Percentiles rank a stretch among this genome's conserved stretches.
phyloP scores from a whole-genome alignment of 495 filamentous ascomycete species.

The Daldinia grandis region DNA sequence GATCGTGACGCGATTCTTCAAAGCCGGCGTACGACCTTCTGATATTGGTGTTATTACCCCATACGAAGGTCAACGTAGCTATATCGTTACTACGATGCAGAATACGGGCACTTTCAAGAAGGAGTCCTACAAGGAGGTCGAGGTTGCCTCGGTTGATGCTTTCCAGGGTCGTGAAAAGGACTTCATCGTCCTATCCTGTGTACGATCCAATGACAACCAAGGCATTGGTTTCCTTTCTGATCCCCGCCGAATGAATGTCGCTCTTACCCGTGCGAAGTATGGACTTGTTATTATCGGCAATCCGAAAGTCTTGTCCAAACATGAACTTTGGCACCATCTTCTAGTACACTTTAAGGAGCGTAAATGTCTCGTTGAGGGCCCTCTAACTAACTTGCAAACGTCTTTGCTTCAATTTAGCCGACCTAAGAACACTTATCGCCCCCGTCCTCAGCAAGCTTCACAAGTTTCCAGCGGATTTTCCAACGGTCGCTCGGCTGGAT shows the following conservation, averaged over 20 bases:
- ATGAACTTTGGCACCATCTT: conserved; percentile 97
- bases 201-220: conserved; percentile 98
- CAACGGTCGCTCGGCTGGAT: conserved; percentile 53
- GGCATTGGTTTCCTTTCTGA: conserved; percentile 99
- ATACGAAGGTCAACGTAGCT: conserved; percentile 98
- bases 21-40: conserved; percentile 90
- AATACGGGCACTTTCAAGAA: conserved; percentile 97
- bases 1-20: conserved; percentile 98
- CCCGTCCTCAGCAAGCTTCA: conserved; percentile 60
- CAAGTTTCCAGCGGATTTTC: conserved; percentile 81
- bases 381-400: conserved; percentile 93
- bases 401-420: conserved; percentile 94
- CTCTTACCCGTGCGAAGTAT: conserved; percentile 95
- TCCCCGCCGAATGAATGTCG: conserved; percentile 98
- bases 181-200: conserved; percentile 97
- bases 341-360: conserved; percentile 97
- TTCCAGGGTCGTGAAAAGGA: conserved; percentile 99
- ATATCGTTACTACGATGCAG: conserved; percentile 99
- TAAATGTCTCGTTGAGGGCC: conserved; percentile 95
- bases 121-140: conserved; percentile 98
- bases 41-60: conserved; percentile 99
- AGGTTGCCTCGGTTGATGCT: conserved; percentile 97
- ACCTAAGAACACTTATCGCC: conserved; percentile 90
- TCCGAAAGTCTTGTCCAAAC: conserved; percentile 96
- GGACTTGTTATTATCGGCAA: conserved; percentile 96